Percentiles rank a stretch among this genome's conserved stretches.
Evolutionary conservation across 192 early-diverging fungal species (phyloP).

Genomic region (Ambispora gerdemannii): DNA sequence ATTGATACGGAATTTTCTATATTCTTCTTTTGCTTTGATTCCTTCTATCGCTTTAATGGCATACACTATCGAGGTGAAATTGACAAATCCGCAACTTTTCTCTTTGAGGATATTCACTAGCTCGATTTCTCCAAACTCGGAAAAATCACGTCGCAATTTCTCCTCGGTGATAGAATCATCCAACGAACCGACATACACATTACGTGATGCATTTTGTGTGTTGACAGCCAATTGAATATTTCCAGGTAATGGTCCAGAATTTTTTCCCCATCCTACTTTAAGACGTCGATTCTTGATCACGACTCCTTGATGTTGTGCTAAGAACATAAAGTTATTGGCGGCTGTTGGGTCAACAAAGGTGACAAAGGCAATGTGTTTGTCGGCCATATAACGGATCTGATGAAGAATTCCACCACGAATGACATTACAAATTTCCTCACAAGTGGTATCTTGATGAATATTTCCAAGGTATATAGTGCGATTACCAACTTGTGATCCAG

Average conservation of each 20-base stretch:
- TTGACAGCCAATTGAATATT: conserved; percentile 35
- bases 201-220: conserved; percentile 60
- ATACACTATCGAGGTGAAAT: conserved; percentile 71
- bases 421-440: conserved; percentile 81
- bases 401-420: conserved; percentile 84
- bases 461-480: conserved; percentile 83
- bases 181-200: conserved; percentile 77
- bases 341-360: conserved; percentile 75
- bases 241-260: conserved; percentile 51
- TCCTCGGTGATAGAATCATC: conserved; percentile 64
- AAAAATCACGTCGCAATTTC: conserved; percentile 70
- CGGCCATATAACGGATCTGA: conserved; percentile 68
- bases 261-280: conserved; percentile 82
- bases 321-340: conserved; percentile 62
- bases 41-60: conserved; percentile 79
- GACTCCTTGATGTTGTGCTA: conserved; percentile 57
- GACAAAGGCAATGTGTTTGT: conserved; percentile 81
- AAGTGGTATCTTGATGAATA: conserved; percentile 71
- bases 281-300: conserved; percentile 69
- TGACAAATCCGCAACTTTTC: conserved; percentile 85
- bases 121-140: conserved; percentile 84
- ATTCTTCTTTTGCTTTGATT: conserved; percentile 59
- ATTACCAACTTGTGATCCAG: conserved; percentile 47
- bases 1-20: conserved; percentile 58
- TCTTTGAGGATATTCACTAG: conserved; percentile 77